Evolutionary conservation across 2,329 filamentous ascomycete species (phyloP).

Genomic region (Trichoderma simmonsii): DNA sequence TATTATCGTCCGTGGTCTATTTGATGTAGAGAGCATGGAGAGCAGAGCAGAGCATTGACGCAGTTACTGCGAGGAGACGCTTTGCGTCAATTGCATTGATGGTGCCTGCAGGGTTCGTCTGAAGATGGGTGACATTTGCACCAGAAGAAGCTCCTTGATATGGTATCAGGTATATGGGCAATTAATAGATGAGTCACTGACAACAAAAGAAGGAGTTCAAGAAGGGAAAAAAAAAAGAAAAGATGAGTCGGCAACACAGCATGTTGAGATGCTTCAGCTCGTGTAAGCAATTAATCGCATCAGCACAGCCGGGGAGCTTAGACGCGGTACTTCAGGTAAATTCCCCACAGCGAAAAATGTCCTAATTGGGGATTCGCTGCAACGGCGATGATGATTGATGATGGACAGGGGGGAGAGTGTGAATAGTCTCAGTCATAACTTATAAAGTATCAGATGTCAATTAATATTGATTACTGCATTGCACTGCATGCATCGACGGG

Average conservation of each 20-base stretch:
- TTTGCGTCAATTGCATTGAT: neutral
- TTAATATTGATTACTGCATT: neutral
- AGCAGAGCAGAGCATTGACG: neutral
- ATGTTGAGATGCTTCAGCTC: neutral
- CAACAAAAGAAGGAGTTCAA: neutral
- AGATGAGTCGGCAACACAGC: neutral
- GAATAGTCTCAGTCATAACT: neutral
- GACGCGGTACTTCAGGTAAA: neutral
- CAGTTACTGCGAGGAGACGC: neutral
- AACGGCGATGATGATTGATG: neutral
- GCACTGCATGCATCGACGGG: neutral
- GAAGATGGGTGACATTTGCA: neutral
- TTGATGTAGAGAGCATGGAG: neutral
- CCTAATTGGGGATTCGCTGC: neutral
- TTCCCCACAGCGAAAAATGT: neutral
- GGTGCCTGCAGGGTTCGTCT: neutral
- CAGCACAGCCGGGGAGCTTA: neutral
- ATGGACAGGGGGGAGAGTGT: neutral
- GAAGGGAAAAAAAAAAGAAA: neutral
- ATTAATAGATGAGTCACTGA: neutral
- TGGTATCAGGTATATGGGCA: neutral
- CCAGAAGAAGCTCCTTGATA: neutral
- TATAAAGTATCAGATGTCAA: neutral
- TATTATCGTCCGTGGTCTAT: neutral
- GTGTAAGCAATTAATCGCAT: neutral